These are phyloP conservation scores for Fragaria iinumae DNA, from an alignment of 306 rosid genomes.

Conservation along the genomic window DNA sequence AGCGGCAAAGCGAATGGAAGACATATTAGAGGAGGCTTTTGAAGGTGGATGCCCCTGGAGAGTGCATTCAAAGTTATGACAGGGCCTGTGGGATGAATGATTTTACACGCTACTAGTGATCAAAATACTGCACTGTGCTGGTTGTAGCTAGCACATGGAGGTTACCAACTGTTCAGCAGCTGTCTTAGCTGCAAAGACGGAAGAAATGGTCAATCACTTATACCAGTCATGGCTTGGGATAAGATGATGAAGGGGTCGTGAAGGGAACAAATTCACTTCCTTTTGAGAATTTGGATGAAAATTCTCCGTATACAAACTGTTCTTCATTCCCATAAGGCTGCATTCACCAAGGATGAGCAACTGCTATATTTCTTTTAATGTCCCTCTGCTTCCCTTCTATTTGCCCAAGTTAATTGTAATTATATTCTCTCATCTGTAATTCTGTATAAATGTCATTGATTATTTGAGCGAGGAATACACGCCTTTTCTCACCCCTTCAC, in stretches of 20 bases:
- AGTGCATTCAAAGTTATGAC: conserved; percentile 62
- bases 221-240: neutral
- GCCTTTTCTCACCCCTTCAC: neutral
- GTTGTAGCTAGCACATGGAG: neutral
- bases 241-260: conserved; percentile 1
- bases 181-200: conserved; percentile 6
- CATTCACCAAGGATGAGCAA: conserved; percentile 17
- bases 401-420: neutral
- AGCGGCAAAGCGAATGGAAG: conserved; percentile 76
- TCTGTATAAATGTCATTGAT: conserved; percentile 20
- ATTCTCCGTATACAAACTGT: neutral
- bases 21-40: conserved; percentile 74
- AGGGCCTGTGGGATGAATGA: conserved; percentile 16
- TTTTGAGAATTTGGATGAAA: conserved; percentile 7
- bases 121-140: neutral
- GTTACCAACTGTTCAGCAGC: conserved; percentile 1
- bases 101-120: neutral
- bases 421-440: conserved; percentile 16
- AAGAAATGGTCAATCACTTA: neutral
- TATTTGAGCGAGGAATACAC: conserved; percentile 17
- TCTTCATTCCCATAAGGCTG: conserved; percentile 9
- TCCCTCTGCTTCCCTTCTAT: neutral
- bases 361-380: conserved; percentile 5
- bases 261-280: neutral
- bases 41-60: conserved; percentile 88